Conservation (phyloP, 2,329 filamentous ascomycete species). For the Fusarium irregulare region DNA sequence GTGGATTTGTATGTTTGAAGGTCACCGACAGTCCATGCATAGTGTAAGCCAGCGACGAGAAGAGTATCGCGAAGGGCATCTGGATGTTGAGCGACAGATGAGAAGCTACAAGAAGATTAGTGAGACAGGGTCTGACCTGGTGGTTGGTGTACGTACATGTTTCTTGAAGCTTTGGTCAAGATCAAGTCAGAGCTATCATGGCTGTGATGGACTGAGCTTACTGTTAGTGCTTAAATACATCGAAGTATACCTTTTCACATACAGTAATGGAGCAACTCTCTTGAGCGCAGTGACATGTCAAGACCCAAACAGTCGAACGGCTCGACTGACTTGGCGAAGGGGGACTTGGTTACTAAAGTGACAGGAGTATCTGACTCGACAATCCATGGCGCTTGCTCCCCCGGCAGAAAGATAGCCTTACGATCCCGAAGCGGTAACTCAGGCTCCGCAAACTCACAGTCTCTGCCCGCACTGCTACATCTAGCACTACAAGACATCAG, state of each 20-base stretch:
- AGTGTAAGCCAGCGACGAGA: constrained; percentile 35
- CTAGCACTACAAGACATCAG: constrained; percentile 11
- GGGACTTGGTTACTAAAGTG: not conserved
- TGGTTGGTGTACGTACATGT: not conserved
- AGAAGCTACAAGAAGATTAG: not conserved
- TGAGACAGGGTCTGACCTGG: rapidly evolving
- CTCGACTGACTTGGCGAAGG: constrained; percentile 17
- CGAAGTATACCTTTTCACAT: not conserved
- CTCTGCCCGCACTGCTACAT: constrained; percentile 20
- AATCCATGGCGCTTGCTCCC: constrained; percentile 41
- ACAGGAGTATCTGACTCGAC: not conserved
- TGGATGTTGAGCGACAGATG: constrained; percentile 31
- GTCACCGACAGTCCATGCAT: constrained; percentile 39
- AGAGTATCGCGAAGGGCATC: constrained; percentile 38
- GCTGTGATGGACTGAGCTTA: constrained; percentile 29
- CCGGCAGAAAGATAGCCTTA: constrained; percentile 29
- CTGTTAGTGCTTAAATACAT: not conserved
- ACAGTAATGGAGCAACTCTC: constrained; percentile 43
- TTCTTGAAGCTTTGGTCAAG: constrained; percentile 9
- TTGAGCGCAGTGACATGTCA: constrained; percentile 42
- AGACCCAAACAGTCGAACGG: constrained; percentile 38
- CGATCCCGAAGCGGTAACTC: constrained; percentile 42
- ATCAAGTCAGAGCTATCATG: constrained; percentile 8
- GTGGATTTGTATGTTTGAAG: constrained; percentile 33
- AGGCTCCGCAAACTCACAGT: constrained; percentile 33